These are phyloP conservation scores for Priceomyces carsonii DNA, from an alignment of 805 yeast species.

Conservation along the genomic window DNA sequence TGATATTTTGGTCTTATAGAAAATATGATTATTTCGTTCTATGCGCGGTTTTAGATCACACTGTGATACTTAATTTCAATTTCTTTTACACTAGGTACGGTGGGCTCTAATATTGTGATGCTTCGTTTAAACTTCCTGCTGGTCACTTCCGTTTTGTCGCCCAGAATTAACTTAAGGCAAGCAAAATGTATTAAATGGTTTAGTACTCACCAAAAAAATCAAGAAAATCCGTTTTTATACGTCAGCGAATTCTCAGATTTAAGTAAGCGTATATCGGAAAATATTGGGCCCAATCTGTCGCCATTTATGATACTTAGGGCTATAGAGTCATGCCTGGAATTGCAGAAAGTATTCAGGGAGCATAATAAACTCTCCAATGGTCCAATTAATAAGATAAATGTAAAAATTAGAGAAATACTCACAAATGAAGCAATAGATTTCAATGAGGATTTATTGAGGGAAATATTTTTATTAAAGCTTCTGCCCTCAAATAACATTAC, in stretches of 20 bases:
- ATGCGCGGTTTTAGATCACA: no score
- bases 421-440: constrained; percentile 18
- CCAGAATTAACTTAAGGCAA: no score
- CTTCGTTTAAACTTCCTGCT: no score
- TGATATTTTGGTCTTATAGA: no score
- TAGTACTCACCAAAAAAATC: background rate
- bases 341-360: constrained; percentile 17
- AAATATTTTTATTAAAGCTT: constrained; percentile 32
- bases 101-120: no score
- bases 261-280: constrained; percentile 1
- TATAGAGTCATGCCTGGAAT: constrained; percentile 22
- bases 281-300: constrained; percentile 4
- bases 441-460: constrained; percentile 22
- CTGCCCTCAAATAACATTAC: constrained; percentile 30
- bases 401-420: constrained; percentile 22
- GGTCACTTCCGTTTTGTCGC: no score
- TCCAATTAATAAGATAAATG: constrained; percentile 19
- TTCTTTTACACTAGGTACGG: no score
- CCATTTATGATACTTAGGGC: constrained; percentile 15
- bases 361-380: constrained; percentile 25
- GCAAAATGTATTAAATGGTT: background rate
- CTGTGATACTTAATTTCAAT: no score
- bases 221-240: constrained; percentile 2
- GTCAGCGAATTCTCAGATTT: constrained; percentile 3
- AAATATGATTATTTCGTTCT: no score